Evolutionary conservation across 176 grass and related monocot genomes (phyloP), one percentile per base, ranked within the genome.

Genomic region (Musa acuminata): DNA sequence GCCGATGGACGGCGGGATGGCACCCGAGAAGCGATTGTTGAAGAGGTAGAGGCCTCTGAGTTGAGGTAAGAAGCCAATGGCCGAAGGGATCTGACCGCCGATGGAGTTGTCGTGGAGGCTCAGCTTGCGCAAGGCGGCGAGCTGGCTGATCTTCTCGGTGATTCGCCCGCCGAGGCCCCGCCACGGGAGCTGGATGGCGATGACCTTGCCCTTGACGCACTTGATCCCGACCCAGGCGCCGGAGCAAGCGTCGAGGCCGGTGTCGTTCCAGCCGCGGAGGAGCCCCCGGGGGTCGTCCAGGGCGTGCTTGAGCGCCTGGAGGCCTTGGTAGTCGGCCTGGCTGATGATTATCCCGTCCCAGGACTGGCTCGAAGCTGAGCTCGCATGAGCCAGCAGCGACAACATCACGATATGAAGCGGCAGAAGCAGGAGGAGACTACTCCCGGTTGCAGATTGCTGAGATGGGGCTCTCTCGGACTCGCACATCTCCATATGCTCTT

Each of bases 21-120:
- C 53, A 79, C 87, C 90, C 21, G 90, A 84, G 80, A 93, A 87
- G 24, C 77, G 87, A 35, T 93, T 93, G 80, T 87, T 89, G 87
- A 93, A 93, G 80, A 93, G 84, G 75, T 89, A 89, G 65, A 89
- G 64, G 22, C 90, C 90, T 69, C 84, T 74, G 84, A 89, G 81
- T 1, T 83, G 64, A 9, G 76, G 51, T 6, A 92, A 82, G 79
- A 83, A 85, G 11, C 80, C 77, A 17, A 92, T 51, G 0, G 77
- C 22, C 0, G 80, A 11, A 6, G 89, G 89, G 72, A 92, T 83
- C 13, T 72, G 52, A 2, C 89, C 89, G 0, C 77, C 73, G 49
- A 92, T 82, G 71, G 64, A 52, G 53, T 92, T 92, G 80, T 88
- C 89, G 35, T 92, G 89, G 64, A 92, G 69, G 75, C 83, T 85